Conservation (phyloP, 1,284 basidiomycete species). For the Tilletiaria anomala region DNA sequence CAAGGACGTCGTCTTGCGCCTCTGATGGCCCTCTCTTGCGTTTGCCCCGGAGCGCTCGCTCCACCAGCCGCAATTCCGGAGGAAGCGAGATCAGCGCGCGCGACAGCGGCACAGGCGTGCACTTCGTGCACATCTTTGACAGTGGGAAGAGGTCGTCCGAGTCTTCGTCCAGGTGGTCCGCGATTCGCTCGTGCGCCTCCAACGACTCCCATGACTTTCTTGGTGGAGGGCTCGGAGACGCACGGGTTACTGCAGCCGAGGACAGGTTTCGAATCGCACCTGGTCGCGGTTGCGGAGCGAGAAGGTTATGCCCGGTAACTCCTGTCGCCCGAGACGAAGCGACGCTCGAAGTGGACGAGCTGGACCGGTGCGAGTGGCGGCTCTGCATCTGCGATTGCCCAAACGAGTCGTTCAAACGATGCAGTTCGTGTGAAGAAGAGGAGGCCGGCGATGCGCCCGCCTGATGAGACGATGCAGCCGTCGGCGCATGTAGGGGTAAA, state of each 20-base stretch:
- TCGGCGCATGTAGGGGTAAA: no score
- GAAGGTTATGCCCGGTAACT: not conserved
- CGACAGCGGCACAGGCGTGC: slow-evolving; percentile 17
- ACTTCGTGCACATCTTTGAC: slow-evolving; percentile 35
- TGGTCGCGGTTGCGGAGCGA: not conserved
- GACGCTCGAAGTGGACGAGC: not conserved
- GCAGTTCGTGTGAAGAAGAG: no score
- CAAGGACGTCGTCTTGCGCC: slow-evolving; percentile 42
- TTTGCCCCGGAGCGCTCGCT: slow-evolving; percentile 13
- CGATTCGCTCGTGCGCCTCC: no score
- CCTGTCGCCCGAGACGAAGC: not conserved
- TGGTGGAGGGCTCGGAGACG: not conserved
- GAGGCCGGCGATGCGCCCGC: no score
- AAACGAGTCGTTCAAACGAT: no score
- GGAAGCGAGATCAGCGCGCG: slow-evolving; percentile 26
- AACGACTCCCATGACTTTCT: no score
- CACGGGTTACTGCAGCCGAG: slow-evolving; percentile 1
- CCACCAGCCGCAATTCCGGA: slow-evolving; percentile 27
- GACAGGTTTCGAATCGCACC: not conserved
- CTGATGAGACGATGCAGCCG: no score
- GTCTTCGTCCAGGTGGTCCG: slow-evolving; percentile 2
- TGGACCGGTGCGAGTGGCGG: no score
- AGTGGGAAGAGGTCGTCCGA: slow-evolving; percentile 17
- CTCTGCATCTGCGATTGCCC: no score
- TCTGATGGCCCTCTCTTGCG: slow-evolving; percentile 36